A percentile compares a stretch with the other conserved stretches of the same genome.
These are phyloP conservation scores for Cicer arietinum DNA, from an alignment of 306 rosid species.

Conservation along the genomic window DNA sequence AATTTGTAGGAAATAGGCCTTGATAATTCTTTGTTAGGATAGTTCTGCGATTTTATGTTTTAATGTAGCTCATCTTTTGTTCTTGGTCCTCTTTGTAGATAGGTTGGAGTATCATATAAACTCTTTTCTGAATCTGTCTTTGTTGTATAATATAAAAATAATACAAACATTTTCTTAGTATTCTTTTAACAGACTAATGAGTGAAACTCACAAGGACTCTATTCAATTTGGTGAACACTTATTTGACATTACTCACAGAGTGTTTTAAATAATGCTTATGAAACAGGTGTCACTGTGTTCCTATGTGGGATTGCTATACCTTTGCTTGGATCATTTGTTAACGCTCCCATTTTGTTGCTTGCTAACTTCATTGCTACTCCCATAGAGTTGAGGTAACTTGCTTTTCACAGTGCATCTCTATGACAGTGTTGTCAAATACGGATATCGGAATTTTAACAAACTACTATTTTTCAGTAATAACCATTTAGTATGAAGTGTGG, in stretches of 20 bases:
- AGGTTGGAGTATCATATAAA: not conserved
- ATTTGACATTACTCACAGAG: not conserved
- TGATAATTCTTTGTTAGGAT: not conserved
- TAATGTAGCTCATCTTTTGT: not conserved
- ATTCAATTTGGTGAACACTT: not conserved
- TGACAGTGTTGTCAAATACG: not conserved
- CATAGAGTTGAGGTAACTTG: constrained; percentile 22
- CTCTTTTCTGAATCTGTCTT: not conserved
- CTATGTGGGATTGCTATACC: constrained; percentile 10
- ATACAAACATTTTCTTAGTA: too few species aligned
- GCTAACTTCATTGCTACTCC: constrained; percentile 29
- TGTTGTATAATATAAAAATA: too few species aligned
- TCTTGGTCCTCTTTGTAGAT: not conserved
- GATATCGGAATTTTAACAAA: not conserved
- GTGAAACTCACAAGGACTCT: not conserved
- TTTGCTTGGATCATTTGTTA: constrained; percentile 4
- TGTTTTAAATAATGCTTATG: not conserved
- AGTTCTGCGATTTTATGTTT: not conserved
- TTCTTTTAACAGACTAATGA: not conserved
- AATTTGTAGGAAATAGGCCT: not conserved
- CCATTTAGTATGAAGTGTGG: not conserved
- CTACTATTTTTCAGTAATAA: not conserved
- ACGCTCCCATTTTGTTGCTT: constrained; percentile 14
- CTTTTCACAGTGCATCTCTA: not conserved
- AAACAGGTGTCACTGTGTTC: constrained; percentile 24